Conservation (phyloP, 2,329 filamentous ascomycete species). For the Ustulina deusta region DNA sequence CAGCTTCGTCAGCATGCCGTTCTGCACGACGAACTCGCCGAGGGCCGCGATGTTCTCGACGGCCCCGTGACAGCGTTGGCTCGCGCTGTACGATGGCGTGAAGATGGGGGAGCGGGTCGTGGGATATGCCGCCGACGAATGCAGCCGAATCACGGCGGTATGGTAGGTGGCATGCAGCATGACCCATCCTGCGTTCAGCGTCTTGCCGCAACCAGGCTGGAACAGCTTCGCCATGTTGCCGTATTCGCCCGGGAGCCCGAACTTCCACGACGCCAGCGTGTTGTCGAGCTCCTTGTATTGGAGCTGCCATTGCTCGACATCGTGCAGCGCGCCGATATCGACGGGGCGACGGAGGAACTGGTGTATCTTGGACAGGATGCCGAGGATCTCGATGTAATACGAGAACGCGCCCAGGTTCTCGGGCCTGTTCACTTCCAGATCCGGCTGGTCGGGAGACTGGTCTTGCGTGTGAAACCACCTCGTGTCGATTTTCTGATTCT, state of each 20-base stretch:
- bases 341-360: slow-evolving; percentile 89
- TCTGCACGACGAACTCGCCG: slow-evolving; percentile 80
- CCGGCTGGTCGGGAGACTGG: slow-evolving; percentile 58
- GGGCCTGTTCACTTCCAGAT: slow-evolving; percentile 75
- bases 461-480: slow-evolving; percentile 77
- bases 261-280: slow-evolving; percentile 84
- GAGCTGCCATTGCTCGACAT: slow-evolving; percentile 90
- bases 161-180: slow-evolving; percentile 93
- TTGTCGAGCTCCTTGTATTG: slow-evolving; percentile 88
- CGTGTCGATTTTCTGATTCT: slow-evolving; percentile 86
- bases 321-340: slow-evolving; percentile 84
- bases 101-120: slow-evolving; percentile 90
- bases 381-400: slow-evolving; percentile 90
- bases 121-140: slow-evolving; percentile 92
- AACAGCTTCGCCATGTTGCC: slow-evolving; percentile 85
- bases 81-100: slow-evolving; percentile 86
- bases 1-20: slow-evolving; percentile 80
- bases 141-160: slow-evolving; percentile 87
- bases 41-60: slow-evolving; percentile 85
- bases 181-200: slow-evolving; percentile 84
- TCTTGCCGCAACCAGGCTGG: slow-evolving; percentile 74
- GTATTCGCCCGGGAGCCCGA: slow-evolving; percentile 83
- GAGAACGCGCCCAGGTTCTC: slow-evolving; percentile 90
- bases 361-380: slow-evolving; percentile 88
- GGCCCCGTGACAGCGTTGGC: slow-evolving; percentile 83